Evolutionary conservation across 2,329 filamentous ascomycete species (phyloP).

Genomic region (Hypoxylon sp.): DNA sequence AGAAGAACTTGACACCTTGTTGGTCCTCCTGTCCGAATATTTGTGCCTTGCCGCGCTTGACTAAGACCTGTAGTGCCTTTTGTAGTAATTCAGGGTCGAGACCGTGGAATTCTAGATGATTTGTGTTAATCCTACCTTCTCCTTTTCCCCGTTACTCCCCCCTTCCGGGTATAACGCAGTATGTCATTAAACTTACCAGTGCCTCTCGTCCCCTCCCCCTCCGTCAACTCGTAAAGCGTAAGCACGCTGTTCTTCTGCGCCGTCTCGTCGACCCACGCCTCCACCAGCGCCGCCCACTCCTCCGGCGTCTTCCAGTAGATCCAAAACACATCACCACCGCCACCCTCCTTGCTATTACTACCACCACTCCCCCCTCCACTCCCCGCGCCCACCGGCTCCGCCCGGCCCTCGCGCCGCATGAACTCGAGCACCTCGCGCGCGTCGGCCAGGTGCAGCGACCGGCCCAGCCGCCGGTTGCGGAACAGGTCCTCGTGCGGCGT

Average conservation of each 20-base stretch:
- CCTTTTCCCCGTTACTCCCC: not conserved
- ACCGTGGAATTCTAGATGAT: slow-evolving; percentile 80
- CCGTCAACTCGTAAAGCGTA: slow-evolving; percentile 90
- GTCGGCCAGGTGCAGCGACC: slow-evolving; percentile 66
- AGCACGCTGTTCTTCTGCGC: slow-evolving; percentile 90
- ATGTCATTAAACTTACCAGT: slow-evolving; percentile 67
- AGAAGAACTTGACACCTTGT: slow-evolving; percentile 97
- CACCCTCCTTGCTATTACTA: slow-evolving; percentile 42
- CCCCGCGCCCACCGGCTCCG: slow-evolving; percentile 72
- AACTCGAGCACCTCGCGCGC: slow-evolving; percentile 71
- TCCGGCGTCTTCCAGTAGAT: slow-evolving; percentile 89
- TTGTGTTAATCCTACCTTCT: slow-evolving; percentile 23
- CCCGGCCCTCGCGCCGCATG: slow-evolving; percentile 71
- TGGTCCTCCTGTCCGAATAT: slow-evolving; percentile 92
- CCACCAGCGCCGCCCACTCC: slow-evolving; percentile 88
- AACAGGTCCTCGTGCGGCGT: slow-evolving; percentile 64
- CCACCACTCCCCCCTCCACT: slow-evolving; percentile 54
- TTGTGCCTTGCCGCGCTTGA: slow-evolving; percentile 92
- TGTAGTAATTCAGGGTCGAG: slow-evolving; percentile 87
- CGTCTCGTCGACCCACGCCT: slow-evolving; percentile 87
- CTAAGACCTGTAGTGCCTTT: slow-evolving; percentile 83
- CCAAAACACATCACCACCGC: slow-evolving; percentile 69
- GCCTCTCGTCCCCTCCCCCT: slow-evolving; percentile 84
- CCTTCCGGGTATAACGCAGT: not conserved
- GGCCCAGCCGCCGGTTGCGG: slow-evolving; percentile 68